phyloP scores from a whole-genome alignment of 192 early-diverging fungal species.

The Podochytrium sp. region DNA sequence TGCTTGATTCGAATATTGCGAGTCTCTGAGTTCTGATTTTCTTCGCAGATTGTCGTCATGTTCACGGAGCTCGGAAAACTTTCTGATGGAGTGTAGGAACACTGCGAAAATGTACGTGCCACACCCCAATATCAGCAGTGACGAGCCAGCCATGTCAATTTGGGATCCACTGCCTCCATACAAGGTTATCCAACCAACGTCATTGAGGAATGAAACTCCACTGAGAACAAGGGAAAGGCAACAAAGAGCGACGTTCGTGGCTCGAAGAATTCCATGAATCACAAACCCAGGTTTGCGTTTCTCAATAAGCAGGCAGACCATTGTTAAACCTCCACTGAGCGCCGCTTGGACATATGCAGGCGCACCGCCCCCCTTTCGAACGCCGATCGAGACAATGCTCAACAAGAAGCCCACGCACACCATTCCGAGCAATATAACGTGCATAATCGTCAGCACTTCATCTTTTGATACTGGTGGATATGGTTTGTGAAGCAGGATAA shows the following conservation, averaged over 20 bases:
- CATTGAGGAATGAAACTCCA: slow-evolving; percentile 9
- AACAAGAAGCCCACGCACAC: slow-evolving; percentile 7
- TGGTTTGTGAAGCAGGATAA: slow-evolving; percentile 15
- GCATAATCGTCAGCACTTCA: slow-evolving; percentile 18
- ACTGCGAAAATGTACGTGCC: slow-evolving; percentile 2
- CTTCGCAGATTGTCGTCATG: background rate
- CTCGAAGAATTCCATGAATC: slow-evolving; percentile 1
- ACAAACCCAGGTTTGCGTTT: slow-evolving; percentile 9
- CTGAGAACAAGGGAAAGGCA: background rate
- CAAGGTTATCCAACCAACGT: background rate
- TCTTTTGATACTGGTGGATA: slow-evolving; percentile 30
- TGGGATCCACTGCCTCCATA: background rate
- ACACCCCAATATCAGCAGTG: background rate
- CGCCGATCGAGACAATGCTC: slow-evolving; percentile 7
- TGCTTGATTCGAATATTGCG: background rate
- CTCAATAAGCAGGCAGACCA: slow-evolving; percentile 8
- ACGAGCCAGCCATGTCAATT: slow-evolving; percentile 9
- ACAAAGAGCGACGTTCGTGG: background rate
- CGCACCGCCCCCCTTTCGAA: slow-evolving; percentile 11
- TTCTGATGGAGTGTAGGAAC: slow-evolving; percentile 10
- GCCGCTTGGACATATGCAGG: slow-evolving; percentile 5
- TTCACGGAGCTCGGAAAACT: background rate
- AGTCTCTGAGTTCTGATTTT: background rate
- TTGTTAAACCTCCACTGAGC: background rate
- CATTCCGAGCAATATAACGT: slow-evolving; percentile 15